Evolutionary conservation across 371 early-diverging fungal species (phyloP), one percentile per base, ranked within the genome.

Genomic region (Actinomortierella ambigua): DNA sequence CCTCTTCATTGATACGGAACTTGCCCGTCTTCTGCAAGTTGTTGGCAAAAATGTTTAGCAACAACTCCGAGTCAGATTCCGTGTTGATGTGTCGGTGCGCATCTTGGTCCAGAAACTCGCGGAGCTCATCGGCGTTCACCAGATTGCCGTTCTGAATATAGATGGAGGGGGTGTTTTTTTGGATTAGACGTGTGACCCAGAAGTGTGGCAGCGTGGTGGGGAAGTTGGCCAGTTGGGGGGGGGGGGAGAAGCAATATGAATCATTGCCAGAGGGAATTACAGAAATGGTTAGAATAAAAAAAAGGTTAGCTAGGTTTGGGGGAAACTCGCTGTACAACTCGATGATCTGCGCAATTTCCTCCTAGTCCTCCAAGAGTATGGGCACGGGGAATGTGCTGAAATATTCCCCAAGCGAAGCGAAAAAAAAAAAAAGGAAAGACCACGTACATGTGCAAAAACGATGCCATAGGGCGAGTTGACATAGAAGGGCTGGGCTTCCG

Each of bases 51-150:
- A 98, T 92, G 84, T 98, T 98, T 54, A 98, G 82, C 53, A 98
- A 81, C 43, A 98, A 77, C 82, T 98, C 99, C 53, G 97, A 95
- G 82, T 98, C 99, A 11, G 97, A 97, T 76, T 96, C 95, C 7
- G 99, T 98, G 83, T 98, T 98, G 81, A 98, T 96, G 73, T 98
- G 99, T 53, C 99, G 92, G 79, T 98, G 98, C 40, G 98, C 97
- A 47, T 91, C 90, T 63, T 86, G 79, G 78, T 98, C 99, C 55
- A 98, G 73, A 64, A 90, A 96, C 17, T 81, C 82, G 63, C 89
- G 85, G 56, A 98, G 82, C 66, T 96, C 95, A 27, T 76, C 80
- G 50, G 96, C 91, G 78, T 98, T 98, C 47, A 95, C 95, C 75
- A 98, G 81, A 77, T 98, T 98, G 39, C 99, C 99, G 75, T 98